Percentiles rank a stretch among this genome's conserved stretches.
phyloP scores from a whole-genome alignment of 2,329 filamentous ascomycete genomes.

The Orbilia ellipsospora region DNA sequence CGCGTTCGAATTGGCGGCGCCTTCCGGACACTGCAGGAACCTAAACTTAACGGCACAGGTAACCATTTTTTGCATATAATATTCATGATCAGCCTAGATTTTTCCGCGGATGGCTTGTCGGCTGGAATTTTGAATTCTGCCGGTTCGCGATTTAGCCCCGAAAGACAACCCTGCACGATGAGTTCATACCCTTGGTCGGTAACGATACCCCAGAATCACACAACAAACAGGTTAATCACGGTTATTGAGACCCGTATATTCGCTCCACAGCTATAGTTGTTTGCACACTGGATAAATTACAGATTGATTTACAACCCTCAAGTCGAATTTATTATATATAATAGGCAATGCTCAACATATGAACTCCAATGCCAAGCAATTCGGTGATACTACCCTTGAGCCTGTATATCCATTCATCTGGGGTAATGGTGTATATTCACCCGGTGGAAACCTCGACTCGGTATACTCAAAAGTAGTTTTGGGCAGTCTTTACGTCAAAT shows the following conservation, averaged over 20 bases:
- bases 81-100: slow-evolving; percentile 25
- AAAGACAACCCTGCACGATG: slow-evolving; percentile 18
- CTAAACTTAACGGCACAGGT: too few species aligned
- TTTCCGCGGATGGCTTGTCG: slow-evolving; percentile 47
- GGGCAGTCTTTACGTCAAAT: slow-evolving; percentile 22
- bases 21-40: slow-evolving; percentile 49
- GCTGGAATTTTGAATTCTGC: slow-evolving; percentile 52
- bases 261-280: slow-evolving; percentile 20
- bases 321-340: background rate
- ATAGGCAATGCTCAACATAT: slow-evolving; percentile 12
- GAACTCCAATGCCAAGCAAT: background rate
- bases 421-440: slow-evolving; percentile 45
- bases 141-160: slow-evolving; percentile 51
- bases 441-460: slow-evolving; percentile 26
- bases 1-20: slow-evolving; percentile 24
- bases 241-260: slow-evolving; percentile 30
- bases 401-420: slow-evolving; percentile 22
- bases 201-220: slow-evolving; percentile 5
- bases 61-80: background rate
- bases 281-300: slow-evolving; percentile 43
- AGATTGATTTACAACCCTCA: slow-evolving; percentile 8
- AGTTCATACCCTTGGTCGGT: slow-evolving; percentile 22
- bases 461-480: background rate
- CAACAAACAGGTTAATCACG: slow-evolving; percentile 15
- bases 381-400: too few species aligned